Evolutionary conservation across 2,329 filamentous ascomycete genomes (phyloP).

Genomic region (Claviceps sp.): DNA sequence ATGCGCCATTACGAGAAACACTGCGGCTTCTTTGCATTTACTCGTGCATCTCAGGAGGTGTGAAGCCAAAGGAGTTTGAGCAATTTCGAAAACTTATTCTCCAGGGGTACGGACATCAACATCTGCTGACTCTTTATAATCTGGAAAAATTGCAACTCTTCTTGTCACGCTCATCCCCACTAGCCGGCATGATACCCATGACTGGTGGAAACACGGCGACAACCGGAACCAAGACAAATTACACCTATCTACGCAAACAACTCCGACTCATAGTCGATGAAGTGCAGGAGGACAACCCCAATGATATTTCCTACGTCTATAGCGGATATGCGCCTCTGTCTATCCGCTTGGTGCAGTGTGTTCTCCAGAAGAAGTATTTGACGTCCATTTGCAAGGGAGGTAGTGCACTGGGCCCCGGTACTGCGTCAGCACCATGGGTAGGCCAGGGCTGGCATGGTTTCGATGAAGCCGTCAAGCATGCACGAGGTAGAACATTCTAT

Average conservation of each 20-base stretch:
- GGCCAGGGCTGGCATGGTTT: slow-evolving; percentile 85
- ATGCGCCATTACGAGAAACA: slow-evolving; percentile 67
- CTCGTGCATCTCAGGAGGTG: slow-evolving; percentile 76
- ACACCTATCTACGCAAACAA: slow-evolving; percentile 72
- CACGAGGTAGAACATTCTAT: slow-evolving; percentile 80
- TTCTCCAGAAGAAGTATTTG: slow-evolving; percentile 82
- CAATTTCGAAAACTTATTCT: slow-evolving; percentile 77
- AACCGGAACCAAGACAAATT: slow-evolving; percentile 70
- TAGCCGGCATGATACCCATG: slow-evolving; percentile 72
- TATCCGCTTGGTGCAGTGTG: slow-evolving; percentile 79
- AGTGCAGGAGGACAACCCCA: slow-evolving; percentile 86
- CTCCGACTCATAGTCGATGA: slow-evolving; percentile 88
- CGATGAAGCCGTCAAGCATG: slow-evolving; percentile 80
- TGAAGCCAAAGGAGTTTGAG: slow-evolving; percentile 81
- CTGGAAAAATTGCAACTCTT: slow-evolving; percentile 86
- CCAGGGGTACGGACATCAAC: slow-evolving; percentile 90
- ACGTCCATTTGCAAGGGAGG: slow-evolving; percentile 55
- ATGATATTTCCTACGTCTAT: slow-evolving; percentile 96
- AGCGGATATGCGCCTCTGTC: slow-evolving; percentile 92
- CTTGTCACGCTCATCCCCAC: slow-evolving; percentile 59
- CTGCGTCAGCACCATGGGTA: slow-evolving; percentile 33
- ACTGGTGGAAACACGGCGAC: slow-evolving; percentile 35
- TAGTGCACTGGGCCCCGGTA: slow-evolving; percentile 19
- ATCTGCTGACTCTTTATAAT: slow-evolving; percentile 75
- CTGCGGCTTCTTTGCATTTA: slow-evolving; percentile 81